Evolutionary conservation across 805 yeast species (phyloP).

Genomic region (Cyberlindnera petersonii): DNA sequence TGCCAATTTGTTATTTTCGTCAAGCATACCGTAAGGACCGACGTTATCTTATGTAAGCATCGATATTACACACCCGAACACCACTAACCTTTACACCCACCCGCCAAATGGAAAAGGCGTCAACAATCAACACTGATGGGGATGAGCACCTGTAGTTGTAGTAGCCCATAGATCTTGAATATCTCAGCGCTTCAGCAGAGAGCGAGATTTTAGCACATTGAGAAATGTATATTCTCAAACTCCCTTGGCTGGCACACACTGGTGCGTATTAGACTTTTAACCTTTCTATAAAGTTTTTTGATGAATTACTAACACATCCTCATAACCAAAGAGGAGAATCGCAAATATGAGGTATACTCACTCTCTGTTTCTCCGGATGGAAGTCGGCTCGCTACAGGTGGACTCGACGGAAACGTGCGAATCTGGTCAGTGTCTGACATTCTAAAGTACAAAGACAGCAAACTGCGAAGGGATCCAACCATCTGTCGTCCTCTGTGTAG

Average conservation of each 20-base stretch:
- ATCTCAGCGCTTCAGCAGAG: no score
- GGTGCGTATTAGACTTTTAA: conserved; percentile 39
- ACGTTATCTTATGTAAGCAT: no score
- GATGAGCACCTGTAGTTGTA: no score
- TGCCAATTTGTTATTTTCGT: no score
- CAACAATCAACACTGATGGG: no score
- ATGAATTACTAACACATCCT: conserved; percentile 7
- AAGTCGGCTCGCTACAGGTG: conserved; percentile 85
- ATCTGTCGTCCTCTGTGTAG: conserved; percentile 66
- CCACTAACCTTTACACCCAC: no score
- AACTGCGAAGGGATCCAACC: conserved; percentile 27
- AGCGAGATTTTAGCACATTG: no score
- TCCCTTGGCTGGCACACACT: conserved; percentile 67
- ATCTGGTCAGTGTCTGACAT: conserved; percentile 76
- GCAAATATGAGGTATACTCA: conserved; percentile 81
- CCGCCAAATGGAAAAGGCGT: no score
- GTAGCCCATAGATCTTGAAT: no score
- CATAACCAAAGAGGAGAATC: conserved; percentile 71
- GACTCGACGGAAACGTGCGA: conserved; percentile 85
- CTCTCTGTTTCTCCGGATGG: conserved; percentile 81
- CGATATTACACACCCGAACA: no score
- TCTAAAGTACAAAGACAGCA: conserved; percentile 30
- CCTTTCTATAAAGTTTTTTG: no score
- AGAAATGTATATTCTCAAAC: conserved; percentile 58
- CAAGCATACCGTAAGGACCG: no score